Evolutionary conservation across 768 basidiomycete genomes (phyloP).

Genomic region (Steccherinum ochraceum): DNA sequence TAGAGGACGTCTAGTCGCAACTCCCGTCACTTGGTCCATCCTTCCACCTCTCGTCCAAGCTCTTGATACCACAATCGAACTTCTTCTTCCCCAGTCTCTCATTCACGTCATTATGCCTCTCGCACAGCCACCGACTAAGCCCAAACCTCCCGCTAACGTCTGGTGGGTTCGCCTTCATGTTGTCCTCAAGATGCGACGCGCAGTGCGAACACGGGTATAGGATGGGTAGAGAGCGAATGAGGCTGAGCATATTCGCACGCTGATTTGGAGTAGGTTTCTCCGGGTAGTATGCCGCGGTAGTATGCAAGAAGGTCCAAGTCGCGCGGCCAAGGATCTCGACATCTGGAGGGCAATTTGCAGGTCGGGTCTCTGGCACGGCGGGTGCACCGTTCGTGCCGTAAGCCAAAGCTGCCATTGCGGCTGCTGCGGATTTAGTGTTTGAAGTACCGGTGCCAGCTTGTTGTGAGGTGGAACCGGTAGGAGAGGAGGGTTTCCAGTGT

Average conservation of each 20-base stretch:
- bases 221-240: constrained; percentile 70
- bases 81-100: constrained; percentile 71
- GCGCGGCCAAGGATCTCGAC: constrained; percentile 84
- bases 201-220: constrained; percentile 89
- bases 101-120: constrained; percentile 92
- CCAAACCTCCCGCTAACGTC: constrained; percentile 66
- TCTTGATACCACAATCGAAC: constrained; percentile 67
- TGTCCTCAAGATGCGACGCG: constrained; percentile 72
- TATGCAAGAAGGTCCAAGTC: constrained; percentile 96
- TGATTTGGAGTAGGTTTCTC: constrained; percentile 69
- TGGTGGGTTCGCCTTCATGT: constrained; percentile 62
- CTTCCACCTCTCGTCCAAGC: constrained; percentile 85
- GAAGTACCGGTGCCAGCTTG: background rate
- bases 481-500: constrained; percentile 50
- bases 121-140: constrained; percentile 83
- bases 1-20: constrained; percentile 65
- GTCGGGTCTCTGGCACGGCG: constrained; percentile 31
- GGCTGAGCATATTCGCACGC: constrained; percentile 75
- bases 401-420: constrained; percentile 28
- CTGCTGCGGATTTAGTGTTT: constrained; percentile 22
- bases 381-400: constrained; percentile 23
- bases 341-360: constrained; percentile 81
- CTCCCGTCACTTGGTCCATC: constrained; percentile 85
- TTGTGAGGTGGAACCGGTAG: constrained; percentile 18
- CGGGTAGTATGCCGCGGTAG: constrained; percentile 94